phyloP scores from a whole-genome alignment of 768 basidiomycete genomes.

The Suillus ampliporus region DNA sequence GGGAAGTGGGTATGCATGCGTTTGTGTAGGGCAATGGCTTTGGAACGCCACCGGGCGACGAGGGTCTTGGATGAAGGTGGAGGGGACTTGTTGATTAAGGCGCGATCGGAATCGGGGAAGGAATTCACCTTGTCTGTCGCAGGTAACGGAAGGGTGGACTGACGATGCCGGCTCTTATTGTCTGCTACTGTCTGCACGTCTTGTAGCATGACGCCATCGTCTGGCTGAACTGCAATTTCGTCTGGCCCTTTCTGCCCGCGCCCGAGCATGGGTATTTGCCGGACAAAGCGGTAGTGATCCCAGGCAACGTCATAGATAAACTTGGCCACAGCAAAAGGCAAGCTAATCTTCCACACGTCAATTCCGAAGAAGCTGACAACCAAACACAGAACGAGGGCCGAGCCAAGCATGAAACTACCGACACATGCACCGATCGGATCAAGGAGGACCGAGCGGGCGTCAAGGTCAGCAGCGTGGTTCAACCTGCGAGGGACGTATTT shows the following conservation, averaged over 20 bases:
- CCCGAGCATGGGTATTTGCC: slow-evolving; percentile 27
- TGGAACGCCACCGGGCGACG: neutral
- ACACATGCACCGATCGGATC: slow-evolving; percentile 80
- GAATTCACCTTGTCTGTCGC: slow-evolving; percentile 5
- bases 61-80: neutral
- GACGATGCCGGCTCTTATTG: neutral
- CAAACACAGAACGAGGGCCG: slow-evolving; percentile 75
- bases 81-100: neutral
- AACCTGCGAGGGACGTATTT: slow-evolving; percentile 59
- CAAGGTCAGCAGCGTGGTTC: slow-evolving; percentile 39
- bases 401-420: slow-evolving; percentile 67
- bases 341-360: slow-evolving; percentile 84
- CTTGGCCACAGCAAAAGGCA: slow-evolving; percentile 80
- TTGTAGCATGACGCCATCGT: neutral
- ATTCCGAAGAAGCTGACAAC: slow-evolving; percentile 76
- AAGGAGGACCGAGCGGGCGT: slow-evolving; percentile 65
- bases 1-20: slow-evolving; percentile 59
- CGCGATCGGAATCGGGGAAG: slow-evolving; percentile 13
- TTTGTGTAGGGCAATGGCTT: slow-evolving; percentile 1
- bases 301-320: slow-evolving; percentile 67
- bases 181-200: neutral
- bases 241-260: slow-evolving; percentile 10
- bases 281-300: slow-evolving; percentile 56
- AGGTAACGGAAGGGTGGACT: neutral
- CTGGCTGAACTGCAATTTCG: neutral